Evolutionary conservation across 2,329 filamentous ascomycete genomes (phyloP).

Genomic region (Botrytis hyacinthi): DNA sequence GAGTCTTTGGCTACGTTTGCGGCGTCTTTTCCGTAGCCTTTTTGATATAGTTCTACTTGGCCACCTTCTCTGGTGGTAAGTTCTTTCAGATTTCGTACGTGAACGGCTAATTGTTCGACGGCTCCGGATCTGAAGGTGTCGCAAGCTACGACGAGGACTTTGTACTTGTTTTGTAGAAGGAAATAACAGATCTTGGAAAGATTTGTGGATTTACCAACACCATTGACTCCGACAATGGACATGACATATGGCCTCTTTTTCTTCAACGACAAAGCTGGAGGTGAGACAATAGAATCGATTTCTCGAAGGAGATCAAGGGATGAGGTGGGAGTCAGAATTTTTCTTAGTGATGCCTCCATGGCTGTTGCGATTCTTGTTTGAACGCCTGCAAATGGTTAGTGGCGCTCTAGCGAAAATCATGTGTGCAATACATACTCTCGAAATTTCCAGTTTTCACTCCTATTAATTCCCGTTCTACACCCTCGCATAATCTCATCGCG

Average conservation of each 20-base stretch:
- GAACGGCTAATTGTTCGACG: slow-evolving; percentile 93
- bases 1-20: slow-evolving; percentile 94
- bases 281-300: slow-evolving; percentile 75
- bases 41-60: slow-evolving; percentile 87
- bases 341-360: slow-evolving; percentile 88
- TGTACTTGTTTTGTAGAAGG: slow-evolving; percentile 93
- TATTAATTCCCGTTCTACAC: slow-evolving; percentile 84
- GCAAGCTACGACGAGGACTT: slow-evolving; percentile 87
- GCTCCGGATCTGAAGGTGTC: slow-evolving; percentile 97
- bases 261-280: slow-evolving; percentile 60
- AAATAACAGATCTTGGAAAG: slow-evolving; percentile 98
- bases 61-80: slow-evolving; percentile 81
- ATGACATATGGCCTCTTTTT: slow-evolving; percentile 86
- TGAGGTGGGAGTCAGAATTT: slow-evolving; percentile 93
- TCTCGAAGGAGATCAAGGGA: slow-evolving; percentile 93
- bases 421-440: slow-evolving; percentile 54
- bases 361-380: slow-evolving; percentile 79
- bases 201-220: slow-evolving; percentile 97
- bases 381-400: slow-evolving; percentile 52
- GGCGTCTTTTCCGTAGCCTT: slow-evolving; percentile 96
- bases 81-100: slow-evolving; percentile 90
- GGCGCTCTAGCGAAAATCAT: not conserved
- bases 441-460: slow-evolving; percentile 91
- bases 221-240: slow-evolving; percentile 97
- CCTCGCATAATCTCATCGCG: slow-evolving; percentile 83